Conservation (phyloP, 2,329 filamentous ascomycete species). For the Magnaporthiopsis rhizophila region DNA sequence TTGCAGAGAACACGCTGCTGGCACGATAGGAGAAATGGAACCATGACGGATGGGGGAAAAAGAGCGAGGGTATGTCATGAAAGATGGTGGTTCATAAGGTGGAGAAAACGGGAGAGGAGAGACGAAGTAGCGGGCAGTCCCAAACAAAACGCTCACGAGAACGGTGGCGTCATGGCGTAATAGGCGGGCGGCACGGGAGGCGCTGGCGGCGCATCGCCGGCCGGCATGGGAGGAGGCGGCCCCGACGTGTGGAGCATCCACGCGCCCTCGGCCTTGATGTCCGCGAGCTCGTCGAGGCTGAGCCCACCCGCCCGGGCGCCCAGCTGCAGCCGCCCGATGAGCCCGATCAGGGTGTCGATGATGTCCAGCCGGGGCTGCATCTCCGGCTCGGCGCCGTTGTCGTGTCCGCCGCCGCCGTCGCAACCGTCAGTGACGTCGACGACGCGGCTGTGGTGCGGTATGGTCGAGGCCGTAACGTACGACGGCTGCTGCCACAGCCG, state of each 20-base stretch:
- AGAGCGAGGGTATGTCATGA: background rate
- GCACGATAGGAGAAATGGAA: no score
- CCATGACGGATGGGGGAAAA: no score
- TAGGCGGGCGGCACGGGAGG: background rate
- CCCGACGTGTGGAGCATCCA: background rate
- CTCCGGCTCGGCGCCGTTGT: background rate
- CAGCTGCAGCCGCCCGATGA: constrained; percentile 2
- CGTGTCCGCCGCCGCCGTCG: background rate
- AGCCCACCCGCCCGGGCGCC: background rate
- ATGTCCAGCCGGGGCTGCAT: background rate
- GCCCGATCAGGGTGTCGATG: constrained; percentile 1
- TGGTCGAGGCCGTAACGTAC: background rate
- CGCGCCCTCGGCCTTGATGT: constrained; percentile 3
- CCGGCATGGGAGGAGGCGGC: background rate
- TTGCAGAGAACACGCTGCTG: no score
- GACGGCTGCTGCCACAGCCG: background rate
- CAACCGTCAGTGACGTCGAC: background rate
- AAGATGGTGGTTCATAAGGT: background rate
- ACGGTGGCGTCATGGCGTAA: background rate
- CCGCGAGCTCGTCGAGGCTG: background rate
- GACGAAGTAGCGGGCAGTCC: no score
- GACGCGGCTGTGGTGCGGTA: background rate
- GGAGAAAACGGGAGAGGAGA: no score
- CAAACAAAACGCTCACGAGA: background rate
- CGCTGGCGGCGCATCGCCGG: no score